Percentiles rank a stretch among this genome's conserved stretches.
Conservation (phyloP, 176 grass and related monocot species). For the Carex kokanica region DNA sequence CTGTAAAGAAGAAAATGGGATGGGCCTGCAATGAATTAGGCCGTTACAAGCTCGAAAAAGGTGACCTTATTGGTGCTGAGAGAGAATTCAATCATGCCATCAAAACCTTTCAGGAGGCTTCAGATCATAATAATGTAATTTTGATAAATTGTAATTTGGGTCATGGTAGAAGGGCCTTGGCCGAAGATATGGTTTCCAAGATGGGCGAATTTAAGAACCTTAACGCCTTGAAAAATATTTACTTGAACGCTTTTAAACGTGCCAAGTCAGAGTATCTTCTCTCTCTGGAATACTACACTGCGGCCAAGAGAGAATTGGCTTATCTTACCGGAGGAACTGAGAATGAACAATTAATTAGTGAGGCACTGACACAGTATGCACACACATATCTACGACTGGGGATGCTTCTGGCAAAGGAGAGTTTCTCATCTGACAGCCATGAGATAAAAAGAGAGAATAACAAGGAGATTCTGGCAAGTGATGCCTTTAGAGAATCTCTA, state of each 20-base stretch:
- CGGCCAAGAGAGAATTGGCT: slow-evolving; percentile 63
- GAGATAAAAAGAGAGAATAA: slow-evolving; percentile 52
- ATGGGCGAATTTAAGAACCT: slow-evolving; percentile 71
- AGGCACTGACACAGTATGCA: slow-evolving; percentile 88
- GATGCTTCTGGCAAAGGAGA: slow-evolving; percentile 95
- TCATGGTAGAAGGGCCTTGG: slow-evolving; percentile 95
- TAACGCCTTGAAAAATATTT: slow-evolving; percentile 58
- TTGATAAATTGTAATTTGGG: slow-evolving; percentile 97
- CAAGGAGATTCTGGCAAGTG: slow-evolving; percentile 60
- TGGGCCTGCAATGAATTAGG: slow-evolving; percentile 97
- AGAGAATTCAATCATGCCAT: slow-evolving; percentile 75
- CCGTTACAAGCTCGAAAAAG: slow-evolving; percentile 68
- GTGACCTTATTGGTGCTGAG: slow-evolving; percentile 59
- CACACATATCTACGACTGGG: slow-evolving; percentile 91
- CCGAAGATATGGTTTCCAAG: slow-evolving; percentile 70
- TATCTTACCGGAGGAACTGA: slow-evolving; percentile 55
- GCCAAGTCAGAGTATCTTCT: slow-evolving; percentile 87
- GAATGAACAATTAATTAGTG: slow-evolving; percentile 39
- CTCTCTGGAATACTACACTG: slow-evolving; percentile 81
- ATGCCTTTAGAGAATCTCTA: slow-evolving; percentile 90
- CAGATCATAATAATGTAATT: slow-evolving; percentile 86
- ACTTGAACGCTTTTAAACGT: slow-evolving; percentile 62
- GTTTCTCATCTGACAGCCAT: slow-evolving; percentile 57
- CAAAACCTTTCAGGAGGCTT: slow-evolving; percentile 84
- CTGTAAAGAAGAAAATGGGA: slow-evolving; percentile 82